Evolutionary conservation across 75 land plant genomes (phyloP).

Genomic region (Chamaecyparis obtusa): DNA sequence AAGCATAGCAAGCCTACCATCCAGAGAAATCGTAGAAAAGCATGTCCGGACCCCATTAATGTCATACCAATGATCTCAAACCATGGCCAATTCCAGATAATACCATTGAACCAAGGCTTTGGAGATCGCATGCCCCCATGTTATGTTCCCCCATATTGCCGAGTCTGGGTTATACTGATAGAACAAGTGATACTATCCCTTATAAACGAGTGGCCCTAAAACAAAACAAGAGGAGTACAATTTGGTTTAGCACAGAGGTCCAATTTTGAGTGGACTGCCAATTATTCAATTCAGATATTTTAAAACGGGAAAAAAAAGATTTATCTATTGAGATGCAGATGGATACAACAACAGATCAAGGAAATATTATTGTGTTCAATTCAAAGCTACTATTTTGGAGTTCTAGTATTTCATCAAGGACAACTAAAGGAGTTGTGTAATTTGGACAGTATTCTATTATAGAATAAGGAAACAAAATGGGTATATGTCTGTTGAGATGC

Average conservation of each 20-base stretch:
- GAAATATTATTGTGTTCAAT: background rate
- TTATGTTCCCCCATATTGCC: constrained; percentile 78
- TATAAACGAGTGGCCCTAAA: constrained; percentile 72
- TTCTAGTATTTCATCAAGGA: too few species aligned
- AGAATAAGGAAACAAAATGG: background rate
- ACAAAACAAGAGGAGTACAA: background rate
- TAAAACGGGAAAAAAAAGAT: background rate
- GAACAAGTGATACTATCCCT: constrained; percentile 85
- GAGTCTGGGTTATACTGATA: constrained; percentile 82
- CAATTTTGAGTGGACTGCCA: background rate
- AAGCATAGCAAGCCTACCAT: constrained; percentile 49
- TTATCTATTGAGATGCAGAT: background rate
- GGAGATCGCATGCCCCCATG: constrained; percentile 89
- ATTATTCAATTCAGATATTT: too few species aligned
- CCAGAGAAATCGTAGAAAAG: constrained; percentile 67
- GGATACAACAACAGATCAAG: background rate
- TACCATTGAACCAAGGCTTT: constrained; percentile 68
- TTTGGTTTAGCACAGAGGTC: background rate
- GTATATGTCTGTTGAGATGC: background rate
- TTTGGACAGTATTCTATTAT: too few species aligned
- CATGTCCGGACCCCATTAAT: constrained; percentile 80
- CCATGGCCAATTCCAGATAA: constrained; percentile 73
- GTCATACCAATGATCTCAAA: constrained; percentile 82
- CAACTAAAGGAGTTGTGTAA: background rate
- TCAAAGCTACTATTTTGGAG: background rate